Percentiles rank a stretch among this genome's conserved stretches.
These are phyloP conservation scores for Rhodotorula glutinis DNA, from an alignment of 1,284 basidiomycete species.

Conservation along the genomic window DNA sequence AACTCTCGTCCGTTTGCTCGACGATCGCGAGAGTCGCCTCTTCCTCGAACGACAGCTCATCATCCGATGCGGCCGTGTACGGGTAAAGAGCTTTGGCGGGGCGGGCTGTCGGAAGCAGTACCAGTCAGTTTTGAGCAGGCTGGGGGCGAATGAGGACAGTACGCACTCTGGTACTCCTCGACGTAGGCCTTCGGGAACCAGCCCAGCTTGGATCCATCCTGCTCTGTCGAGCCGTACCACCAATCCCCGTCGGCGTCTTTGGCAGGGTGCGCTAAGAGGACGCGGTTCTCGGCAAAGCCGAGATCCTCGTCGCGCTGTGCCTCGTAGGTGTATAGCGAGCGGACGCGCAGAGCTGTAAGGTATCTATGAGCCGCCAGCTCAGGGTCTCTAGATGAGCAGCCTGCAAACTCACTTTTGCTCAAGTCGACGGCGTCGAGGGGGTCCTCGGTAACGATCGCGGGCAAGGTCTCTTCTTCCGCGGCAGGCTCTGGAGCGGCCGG, in stretches of 20 bases:
- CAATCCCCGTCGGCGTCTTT: constrained; percentile 67
- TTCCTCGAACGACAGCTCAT: constrained; percentile 77
- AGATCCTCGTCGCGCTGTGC: constrained; percentile 84
- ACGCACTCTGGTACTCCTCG: constrained; percentile 66
- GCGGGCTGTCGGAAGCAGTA: constrained; percentile 48
- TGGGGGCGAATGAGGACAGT: background rate
- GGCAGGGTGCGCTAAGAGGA: constrained; percentile 77
- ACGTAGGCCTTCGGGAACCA: constrained; percentile 92
- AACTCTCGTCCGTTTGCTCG: constrained; percentile 74
- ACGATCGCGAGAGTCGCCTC: constrained; percentile 73
- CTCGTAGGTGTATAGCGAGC: constrained; percentile 72
- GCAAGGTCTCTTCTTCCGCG: constrained; percentile 55
- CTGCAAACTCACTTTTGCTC: constrained; percentile 50
- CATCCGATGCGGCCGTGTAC: constrained; percentile 65
- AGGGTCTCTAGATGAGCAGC: accelerated
- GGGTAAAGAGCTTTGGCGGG: constrained; percentile 74
- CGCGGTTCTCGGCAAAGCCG: constrained; percentile 74
- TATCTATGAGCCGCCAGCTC: background rate
- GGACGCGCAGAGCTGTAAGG: constrained; percentile 63
- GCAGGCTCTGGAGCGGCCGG: no score
- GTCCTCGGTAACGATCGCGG: constrained; percentile 54
- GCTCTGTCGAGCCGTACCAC: constrained; percentile 78
- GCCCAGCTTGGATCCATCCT: constrained; percentile 64
- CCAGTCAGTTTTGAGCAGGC: background rate
- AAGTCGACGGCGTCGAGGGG: constrained; percentile 75